These are phyloP conservation scores for Penicillium bialowiezense DNA, from an alignment of 495 filamentous ascomycete genomes.

Conservation along the genomic window DNA sequence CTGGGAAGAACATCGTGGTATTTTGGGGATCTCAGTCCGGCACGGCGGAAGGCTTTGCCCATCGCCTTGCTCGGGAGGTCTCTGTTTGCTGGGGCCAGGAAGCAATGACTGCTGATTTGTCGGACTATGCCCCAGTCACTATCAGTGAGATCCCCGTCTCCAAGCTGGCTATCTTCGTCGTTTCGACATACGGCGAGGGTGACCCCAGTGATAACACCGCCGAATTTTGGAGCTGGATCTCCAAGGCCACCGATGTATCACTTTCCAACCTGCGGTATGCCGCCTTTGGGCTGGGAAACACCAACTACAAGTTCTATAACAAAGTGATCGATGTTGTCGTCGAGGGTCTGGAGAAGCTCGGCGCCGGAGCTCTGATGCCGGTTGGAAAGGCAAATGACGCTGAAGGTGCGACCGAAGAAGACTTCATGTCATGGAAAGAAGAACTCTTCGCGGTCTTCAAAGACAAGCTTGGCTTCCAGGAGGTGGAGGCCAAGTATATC, in stretches of 20 bases:
- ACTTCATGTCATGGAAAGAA: conserved; percentile 52
- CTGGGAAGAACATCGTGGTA: conserved; percentile 41
- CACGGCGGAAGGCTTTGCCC: conserved; percentile 50
- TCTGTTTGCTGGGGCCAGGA: conserved; percentile 40
- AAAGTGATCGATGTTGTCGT: conserved; percentile 41
- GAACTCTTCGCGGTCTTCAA: conserved; percentile 37
- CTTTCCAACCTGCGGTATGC: conserved; percentile 40
- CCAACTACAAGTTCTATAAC: conserved; percentile 54
- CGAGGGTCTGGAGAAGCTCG: conserved; percentile 31
- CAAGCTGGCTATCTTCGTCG: conserved; percentile 48
- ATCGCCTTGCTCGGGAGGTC: conserved; percentile 45
- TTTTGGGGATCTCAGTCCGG: conserved; percentile 59
- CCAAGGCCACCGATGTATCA: conserved; percentile 19
- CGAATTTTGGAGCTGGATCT: conserved; percentile 45
- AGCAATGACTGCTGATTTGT: conserved; percentile 45
- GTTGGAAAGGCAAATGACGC: conserved; percentile 47
- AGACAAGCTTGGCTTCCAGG: conserved; percentile 33
- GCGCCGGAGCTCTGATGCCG: conserved; percentile 38
- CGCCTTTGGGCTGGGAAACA: conserved; percentile 48
- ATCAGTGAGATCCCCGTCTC: conserved; percentile 34
- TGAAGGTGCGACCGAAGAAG: conserved; percentile 45
- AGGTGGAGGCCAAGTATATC: conserved; percentile 36
- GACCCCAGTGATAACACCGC: conserved; percentile 53
- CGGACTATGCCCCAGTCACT: conserved; percentile 46
- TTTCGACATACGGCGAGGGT: conserved; percentile 55